phyloP scores from a whole-genome alignment of 148 eudicot genomes.

The Spergularia bocconei region DNA sequence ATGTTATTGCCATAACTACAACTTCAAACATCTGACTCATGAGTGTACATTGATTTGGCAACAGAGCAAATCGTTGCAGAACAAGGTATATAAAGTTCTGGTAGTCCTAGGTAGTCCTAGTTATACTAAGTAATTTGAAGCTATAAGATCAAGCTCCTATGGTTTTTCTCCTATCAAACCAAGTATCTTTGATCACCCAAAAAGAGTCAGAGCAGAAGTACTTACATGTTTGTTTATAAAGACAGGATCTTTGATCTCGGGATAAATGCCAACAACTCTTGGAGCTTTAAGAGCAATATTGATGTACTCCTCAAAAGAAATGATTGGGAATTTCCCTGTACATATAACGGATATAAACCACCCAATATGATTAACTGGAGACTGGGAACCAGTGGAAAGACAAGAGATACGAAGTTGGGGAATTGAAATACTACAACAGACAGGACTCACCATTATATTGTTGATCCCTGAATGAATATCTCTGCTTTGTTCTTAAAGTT shows the following conservation, averaged over 20 bases:
- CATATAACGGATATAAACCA: not conserved
- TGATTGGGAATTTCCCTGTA: slow-evolving; percentile 80
- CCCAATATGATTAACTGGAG: not conserved
- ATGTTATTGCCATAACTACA: too few species aligned
- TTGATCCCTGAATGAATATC: slow-evolving; percentile 78
- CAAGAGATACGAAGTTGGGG: not conserved
- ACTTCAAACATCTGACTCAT: too few species aligned
- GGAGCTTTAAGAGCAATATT: slow-evolving; percentile 86
- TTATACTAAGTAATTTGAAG: too few species aligned
- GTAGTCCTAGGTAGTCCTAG: too few species aligned
- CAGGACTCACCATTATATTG: slow-evolving; percentile 71
- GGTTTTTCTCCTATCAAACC: not conserved
- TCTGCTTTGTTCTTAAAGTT: slow-evolving; percentile 71
- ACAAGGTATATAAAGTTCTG: too few species aligned
- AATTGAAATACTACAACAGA: not conserved
- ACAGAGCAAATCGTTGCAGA: too few species aligned
- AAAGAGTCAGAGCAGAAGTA: not conserved
- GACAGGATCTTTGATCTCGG: slow-evolving; percentile 92
- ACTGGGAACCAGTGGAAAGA: not conserved
- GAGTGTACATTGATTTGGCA: too few species aligned
- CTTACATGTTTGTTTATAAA: slow-evolving; percentile 84
- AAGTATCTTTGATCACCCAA: not conserved
- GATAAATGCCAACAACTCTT: slow-evolving; percentile 94
- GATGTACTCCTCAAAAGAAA: slow-evolving; percentile 91
- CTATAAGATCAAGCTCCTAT: not conserved